Evolutionary conservation across 2,329 filamentous ascomycete genomes (phyloP).

Genomic region (Raffaelea arxii): DNA sequence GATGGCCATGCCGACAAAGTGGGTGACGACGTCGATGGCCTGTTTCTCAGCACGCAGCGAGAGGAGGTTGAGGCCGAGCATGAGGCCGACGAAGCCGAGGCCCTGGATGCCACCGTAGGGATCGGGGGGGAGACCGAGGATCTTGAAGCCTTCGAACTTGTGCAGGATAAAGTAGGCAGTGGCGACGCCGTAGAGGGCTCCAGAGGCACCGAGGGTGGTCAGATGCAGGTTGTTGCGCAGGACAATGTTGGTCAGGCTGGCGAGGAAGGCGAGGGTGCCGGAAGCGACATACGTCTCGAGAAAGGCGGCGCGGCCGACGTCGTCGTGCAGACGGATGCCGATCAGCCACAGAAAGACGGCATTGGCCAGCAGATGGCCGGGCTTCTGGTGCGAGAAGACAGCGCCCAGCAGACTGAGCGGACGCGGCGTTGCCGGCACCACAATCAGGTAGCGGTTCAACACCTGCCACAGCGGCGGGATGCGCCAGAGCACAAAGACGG

Average conservation of each 20-base stretch:
- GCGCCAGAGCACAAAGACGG: conserved; percentile 50
- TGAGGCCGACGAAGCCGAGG: conserved; percentile 40
- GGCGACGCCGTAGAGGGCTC: conserved; percentile 50
- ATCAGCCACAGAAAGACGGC: conserved; percentile 57
- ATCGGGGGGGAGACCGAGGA: conserved; percentile 48
- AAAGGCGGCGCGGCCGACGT: conserved; percentile 59
- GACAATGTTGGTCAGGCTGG: conserved; percentile 43
- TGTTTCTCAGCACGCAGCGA: conserved; percentile 32
- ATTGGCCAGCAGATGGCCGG: conserved; percentile 54
- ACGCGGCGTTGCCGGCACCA: conserved; percentile 54
- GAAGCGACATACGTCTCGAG: conserved; percentile 55
- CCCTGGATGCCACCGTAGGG: conserved; percentile 42
- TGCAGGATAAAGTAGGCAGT: conserved; percentile 54
- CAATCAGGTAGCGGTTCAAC: conserved; percentile 59
- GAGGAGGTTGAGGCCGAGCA: conserved; percentile 40
- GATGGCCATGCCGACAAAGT: conserved; percentile 39
- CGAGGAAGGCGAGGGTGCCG: conserved; percentile 48
- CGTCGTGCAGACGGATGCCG: conserved; percentile 58
- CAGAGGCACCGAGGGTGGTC: conserved; percentile 58
- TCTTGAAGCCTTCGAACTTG: conserved; percentile 43
- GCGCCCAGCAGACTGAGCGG: conserved; percentile 52
- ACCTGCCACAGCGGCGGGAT: conserved; percentile 54
- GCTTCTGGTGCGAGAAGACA: conserved; percentile 58
- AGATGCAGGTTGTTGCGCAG: conserved; percentile 33
- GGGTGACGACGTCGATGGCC: conserved; percentile 41